phyloP scores from a whole-genome alignment of 2,329 filamentous ascomycete genomes.

The Pseudogymnoascus sp. region DNA sequence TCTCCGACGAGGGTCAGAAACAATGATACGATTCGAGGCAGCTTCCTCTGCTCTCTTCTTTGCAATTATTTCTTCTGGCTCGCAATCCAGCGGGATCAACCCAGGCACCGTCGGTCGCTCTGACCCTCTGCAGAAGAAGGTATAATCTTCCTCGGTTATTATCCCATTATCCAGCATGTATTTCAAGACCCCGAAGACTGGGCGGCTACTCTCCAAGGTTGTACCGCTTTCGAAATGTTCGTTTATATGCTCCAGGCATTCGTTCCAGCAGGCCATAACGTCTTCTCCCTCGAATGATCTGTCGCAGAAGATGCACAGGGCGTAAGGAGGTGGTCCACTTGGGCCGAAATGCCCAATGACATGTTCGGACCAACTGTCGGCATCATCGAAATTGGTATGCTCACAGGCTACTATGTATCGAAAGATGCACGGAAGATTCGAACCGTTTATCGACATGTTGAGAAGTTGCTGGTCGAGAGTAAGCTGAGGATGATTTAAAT shows the following conservation, averaged over 20 bases:
- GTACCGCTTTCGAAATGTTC: constrained; percentile 29
- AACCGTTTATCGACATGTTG: not conserved
- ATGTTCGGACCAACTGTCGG: constrained; percentile 35
- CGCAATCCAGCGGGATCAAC: not conserved
- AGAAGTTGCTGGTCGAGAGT: not conserved
- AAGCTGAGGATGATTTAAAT: not conserved
- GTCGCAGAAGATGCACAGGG: constrained; percentile 45
- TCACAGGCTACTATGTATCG: constrained; percentile 3
- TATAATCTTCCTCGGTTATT: constrained; percentile 23
- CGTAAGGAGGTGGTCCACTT: constrained; percentile 19
- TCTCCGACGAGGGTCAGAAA: not conserved
- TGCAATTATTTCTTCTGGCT: not conserved
- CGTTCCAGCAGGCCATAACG: constrained; percentile 14
- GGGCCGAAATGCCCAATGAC: constrained; percentile 31
- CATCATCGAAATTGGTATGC: constrained; percentile 28
- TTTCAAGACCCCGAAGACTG: constrained; percentile 34
- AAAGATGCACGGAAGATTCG: constrained; percentile 19
- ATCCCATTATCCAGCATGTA: constrained; percentile 27
- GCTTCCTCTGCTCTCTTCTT: not conserved
- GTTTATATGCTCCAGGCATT: constrained; percentile 43
- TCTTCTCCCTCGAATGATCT: constrained; percentile 12
- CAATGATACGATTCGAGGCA: not conserved
- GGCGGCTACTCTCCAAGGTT: constrained; percentile 23
- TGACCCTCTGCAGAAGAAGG: not conserved
- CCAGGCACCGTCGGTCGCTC: not conserved